Evolutionary conservation across 257 asterid genomes (phyloP), one percentile per base, ranked within the genome.

Genomic region (Gentiana dahurica): DNA sequence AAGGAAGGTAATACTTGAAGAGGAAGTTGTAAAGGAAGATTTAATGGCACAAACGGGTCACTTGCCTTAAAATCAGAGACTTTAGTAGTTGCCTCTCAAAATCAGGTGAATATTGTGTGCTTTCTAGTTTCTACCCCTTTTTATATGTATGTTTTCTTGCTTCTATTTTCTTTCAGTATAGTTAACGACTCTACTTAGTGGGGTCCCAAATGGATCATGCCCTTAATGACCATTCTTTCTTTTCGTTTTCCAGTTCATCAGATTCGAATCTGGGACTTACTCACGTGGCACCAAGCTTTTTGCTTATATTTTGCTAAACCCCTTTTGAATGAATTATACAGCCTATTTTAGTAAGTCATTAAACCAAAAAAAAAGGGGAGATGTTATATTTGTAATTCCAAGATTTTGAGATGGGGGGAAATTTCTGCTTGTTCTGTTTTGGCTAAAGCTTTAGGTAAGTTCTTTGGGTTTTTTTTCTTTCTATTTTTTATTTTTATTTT

Each of bases 1-100:
- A 41, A 41, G 46, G 46, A 41, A 41, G 46, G 9, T 41, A 24
- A 1, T 41, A 44, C 68, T 41, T 57, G 52, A 35, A 58, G 8
- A 48, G 54, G 24, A 65, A 49, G 51, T 41, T 48, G 49, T 35
- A 55, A 63, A 60, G 49, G 53, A 47, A 12, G 56, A 63, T 64
- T 74, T 79, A 66, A 76, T 83, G 91, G 75, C 58, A 68, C 74
- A 59, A 79, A 80, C 86, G 82, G 83, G 76, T 75, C 73, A 65
- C 86, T 68, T 68, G 91, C 79, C 60, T 11, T 36, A 62, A 57
- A 57, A 45, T 57, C 58, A 55, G 54, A n/a, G 44, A 24, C 24
- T 24, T 24, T 24, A 64, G 70, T 69, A 49, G 81, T 83, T 71
- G 81, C 78, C 69, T 76, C 72, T 78, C 48, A 63, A 79, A 70